Evolutionary conservation across 768 basidiomycete species (phyloP).

Genomic region (Mycena polygramma): DNA sequence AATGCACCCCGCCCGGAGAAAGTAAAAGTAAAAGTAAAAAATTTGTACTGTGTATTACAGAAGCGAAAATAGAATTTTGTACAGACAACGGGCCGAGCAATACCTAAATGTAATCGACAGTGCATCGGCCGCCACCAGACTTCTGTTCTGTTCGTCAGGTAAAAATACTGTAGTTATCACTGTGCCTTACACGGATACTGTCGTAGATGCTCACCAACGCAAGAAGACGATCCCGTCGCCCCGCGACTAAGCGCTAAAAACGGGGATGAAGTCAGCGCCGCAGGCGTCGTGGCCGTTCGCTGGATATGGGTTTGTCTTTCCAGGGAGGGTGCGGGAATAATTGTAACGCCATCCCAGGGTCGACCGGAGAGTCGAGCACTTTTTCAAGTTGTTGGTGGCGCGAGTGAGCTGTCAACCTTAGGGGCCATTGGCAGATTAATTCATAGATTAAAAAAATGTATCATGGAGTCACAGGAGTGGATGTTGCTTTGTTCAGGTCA

Average conservation of each 20-base stretch:
- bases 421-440: background rate
- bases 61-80: slow-evolving; percentile 11
- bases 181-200: slow-evolving; percentile 8
- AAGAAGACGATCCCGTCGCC: background rate
- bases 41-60: slow-evolving; percentile 25
- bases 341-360: too few species aligned
- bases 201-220: slow-evolving; percentile 6
- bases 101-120: background rate
- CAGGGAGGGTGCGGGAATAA: background rate
- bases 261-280: slow-evolving; percentile 35
- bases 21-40: slow-evolving; percentile 32
- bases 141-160: slow-evolving; percentile 17
- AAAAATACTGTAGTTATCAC: background rate
- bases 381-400: too few species aligned
- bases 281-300: background rate
- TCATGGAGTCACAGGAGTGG: too few species aligned
- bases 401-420: too few species aligned
- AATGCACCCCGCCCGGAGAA: background rate
- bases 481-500: too few species aligned
- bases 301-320: slow-evolving; percentile 1
- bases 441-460: background rate
- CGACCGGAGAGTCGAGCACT: too few species aligned
- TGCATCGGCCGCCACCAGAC: background rate
- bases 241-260: slow-evolving; percentile 11
- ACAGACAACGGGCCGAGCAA: background rate